Evolutionary conservation across 805 yeast species (phyloP), one percentile per base, ranked within the genome.

Genomic region (Candida cerambycidarum): DNA sequence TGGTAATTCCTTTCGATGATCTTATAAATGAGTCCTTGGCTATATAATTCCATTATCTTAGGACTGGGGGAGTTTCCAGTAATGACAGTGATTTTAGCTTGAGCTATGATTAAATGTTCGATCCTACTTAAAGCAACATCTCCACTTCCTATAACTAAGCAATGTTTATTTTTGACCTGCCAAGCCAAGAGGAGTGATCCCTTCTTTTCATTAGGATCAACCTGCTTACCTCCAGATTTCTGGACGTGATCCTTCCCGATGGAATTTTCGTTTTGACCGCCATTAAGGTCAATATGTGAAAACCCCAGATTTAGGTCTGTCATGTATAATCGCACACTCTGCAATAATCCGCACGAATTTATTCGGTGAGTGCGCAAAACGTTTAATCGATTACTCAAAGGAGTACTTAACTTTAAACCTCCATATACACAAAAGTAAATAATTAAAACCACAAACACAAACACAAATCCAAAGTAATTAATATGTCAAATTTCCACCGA

Each of bases 121-220:
- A 86, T 79, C 40, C 96, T 63, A 13, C 88, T 76, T 9, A 81
- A 67, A 0, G 89, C 96, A 7, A 87, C 95, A 36, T 80, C 84
- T 9, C 88, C 87, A 5, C 84, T 89, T 0, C 95, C 95, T 31
- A 86, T 77, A 1, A 86, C 85, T 8, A 86, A 67, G 12, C 85
- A 86, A 51, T 77, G 86, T 69, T 51, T 68, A 63, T 81, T 65
- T 50, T 71, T 75, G 15, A 83, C 85, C 62, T 83, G 89, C 87
- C 86, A 83, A 9, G 90, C 89, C 15, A 83, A 69, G 51, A 83
- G 67, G 10, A 83, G 63, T 0, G 89, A 84, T 2, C 80, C 85
- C 36, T 67, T 58, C 1, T 72, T 72, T 31, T 57, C 39, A 16
- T 43, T 39, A 19, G 42, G 31, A 15, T 41, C 14, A n/a, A n/a